Base-by-base conservation (phyloP, 2,329 filamentous ascomycete genomes). In the Pleomassaria siparia region DNA sequence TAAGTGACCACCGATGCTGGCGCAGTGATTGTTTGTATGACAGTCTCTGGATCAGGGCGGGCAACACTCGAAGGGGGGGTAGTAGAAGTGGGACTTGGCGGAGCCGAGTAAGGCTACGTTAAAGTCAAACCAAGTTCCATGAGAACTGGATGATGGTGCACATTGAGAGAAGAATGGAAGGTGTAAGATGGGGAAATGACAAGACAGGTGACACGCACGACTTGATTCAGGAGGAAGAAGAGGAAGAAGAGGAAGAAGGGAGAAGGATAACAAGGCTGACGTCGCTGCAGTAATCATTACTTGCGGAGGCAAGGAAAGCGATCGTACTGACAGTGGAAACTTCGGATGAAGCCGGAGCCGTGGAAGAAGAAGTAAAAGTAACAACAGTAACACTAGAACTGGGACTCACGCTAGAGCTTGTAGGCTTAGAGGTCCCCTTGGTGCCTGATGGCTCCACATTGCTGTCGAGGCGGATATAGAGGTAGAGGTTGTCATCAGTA, bases 401-500 rank as follows among this genome's bases (percentile, higher is more conserved):
- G 37, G 54, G 54, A 64, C 63, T 66, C 58, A 64, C 63, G 21
- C 40, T 40, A 45, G 62, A 41, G 15, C 62, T 46, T 21, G 67
- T 60, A 39, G 66, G 54, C 15, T 60, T 46, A 36, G 63, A 61
- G 44, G 63, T 67, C 41, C 73, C 74, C 40, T 68, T 68, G 3
- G 85, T 89, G 30, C 86, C 85, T 4, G 81, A 80, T 3, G n/a
- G 4, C n/a, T 37, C 18, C 2, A 85, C 80, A 12, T 72, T 47
- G 24, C 72, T 74, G 30, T 58, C 58, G 44, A 66, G 51, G 30
- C 75, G 60, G 45, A 91, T 76, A 65, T 92, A 92, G 41, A 83
- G 86, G 60, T 74, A 92, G 3, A 84, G 60, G 39, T 74, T 75
- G 25, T 75, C 54, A 37, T 66, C 61, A 36, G 60, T 55, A 28